Base-by-base conservation (phyloP, 2,329 filamentous ascomycete genomes). In the Macroventuria anomochaeta region DNA sequence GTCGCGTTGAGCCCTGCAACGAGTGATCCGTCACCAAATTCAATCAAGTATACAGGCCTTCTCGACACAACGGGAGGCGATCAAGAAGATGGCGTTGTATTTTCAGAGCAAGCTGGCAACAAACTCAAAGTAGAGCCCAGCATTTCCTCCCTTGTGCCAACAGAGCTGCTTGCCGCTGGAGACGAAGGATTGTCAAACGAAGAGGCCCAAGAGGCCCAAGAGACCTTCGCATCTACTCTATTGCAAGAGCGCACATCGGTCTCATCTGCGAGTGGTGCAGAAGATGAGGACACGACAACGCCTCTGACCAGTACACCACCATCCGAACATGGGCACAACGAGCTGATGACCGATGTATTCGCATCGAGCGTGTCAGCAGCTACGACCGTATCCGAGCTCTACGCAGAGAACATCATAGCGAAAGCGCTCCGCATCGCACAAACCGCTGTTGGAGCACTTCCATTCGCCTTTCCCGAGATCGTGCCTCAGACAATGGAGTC, bases 391-490 rank as follows among this genome's bases (percentile, higher is more conserved):
- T 17, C 56, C 7, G 61, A 61, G 21, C 37, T 65, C 6, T 63
- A 60, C 26, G 28, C 53, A 12, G 56, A 65, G 17, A 65, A 65
- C 31, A 57, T 63, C 29, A 53, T 57, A 0, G 62, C 62, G 7
- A 63, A 65, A 49, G 49, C 50, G 11, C 15, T 64, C 6, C 58
- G 58, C 40, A 64, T 58, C 8, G 62, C 57, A 31, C 58, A 61
- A 29, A 44, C 17, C 18, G 59, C 59, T 13, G 4, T 61, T 7
- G 25, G 39, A 28, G 52, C 48, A 2, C 37, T 64, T 8, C 62
- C 62, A 3, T 34, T 44, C 10, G 55, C 57, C 7, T 64, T 63
- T 41, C 62, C 62, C 2, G 62, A 64, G 26, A 59, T 55, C 8
- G 60, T 61, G 7, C 50, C 58, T 3, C 62, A 64, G 47, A 61